Evolutionary conservation across 345 rosid species (phyloP), one percentile per base, ranked within the genome.

Genomic region (Erysimum cheiranthoides): DNA sequence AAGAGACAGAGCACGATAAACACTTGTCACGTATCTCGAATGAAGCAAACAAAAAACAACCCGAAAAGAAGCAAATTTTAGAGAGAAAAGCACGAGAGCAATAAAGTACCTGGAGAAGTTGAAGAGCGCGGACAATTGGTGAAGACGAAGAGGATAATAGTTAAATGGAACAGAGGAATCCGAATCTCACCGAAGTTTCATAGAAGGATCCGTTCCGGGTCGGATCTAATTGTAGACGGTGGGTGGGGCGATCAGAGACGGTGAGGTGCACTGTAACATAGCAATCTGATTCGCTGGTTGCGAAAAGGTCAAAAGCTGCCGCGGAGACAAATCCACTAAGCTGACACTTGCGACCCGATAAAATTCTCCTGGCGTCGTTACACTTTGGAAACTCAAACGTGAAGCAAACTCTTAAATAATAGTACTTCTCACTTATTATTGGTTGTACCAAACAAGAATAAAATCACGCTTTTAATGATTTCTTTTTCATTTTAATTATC

Each of bases 161-260:
- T 70, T 78, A 51, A 16, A 60, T 43, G 77, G 78, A 72, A 78
- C 73, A 72, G 81, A 72, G 69, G 42, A 78, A 78, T 60, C 11
- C 68, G 78, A 78, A 72, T 66, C 73, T 71, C 56, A 16, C 35
- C 27, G 6, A 71, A 42, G 71, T 60, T 77, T 36, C 77, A 18
- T 4, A 42, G 63, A 47, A 71, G 17, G 76, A 71, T 58, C 27
- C 73, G 68, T 34, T 60, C 7, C 45, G 74, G 65, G 68, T 78
- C 74, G 77, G 70, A 73, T 78, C 73, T 73, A 32, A 6, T 3
- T 12, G 16, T 21, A 43, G 27, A 45, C 21, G 43, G 73, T 46
- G 43, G 43, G 73, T 46, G 43, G 2, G 0, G 10, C 38, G 17
- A 57, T 70, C 76, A 64, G 69, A 16, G 40, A 51, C 31, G 81